Evolutionary conservation across 805 yeast genomes (phyloP), one percentile per base, ranked within the genome.

Genomic region (Isabelozyma gotoi): DNA sequence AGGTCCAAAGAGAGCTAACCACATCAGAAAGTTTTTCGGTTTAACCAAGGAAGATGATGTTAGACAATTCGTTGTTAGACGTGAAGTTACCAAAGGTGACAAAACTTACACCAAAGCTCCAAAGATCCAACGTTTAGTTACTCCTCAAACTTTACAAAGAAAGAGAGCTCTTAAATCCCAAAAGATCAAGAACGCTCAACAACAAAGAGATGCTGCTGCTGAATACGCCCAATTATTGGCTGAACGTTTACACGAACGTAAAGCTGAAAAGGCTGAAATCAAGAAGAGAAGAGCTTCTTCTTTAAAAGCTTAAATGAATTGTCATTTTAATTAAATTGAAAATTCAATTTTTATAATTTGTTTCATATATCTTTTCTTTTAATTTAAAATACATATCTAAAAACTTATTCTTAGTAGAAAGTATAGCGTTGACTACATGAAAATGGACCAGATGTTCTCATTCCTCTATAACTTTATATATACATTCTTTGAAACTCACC

Each of bases 1-100:
- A 72, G 99, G 99, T 71, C 99, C 99, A 79, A 94, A 94, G 96
- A 90, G 99, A 87, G 99, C 99, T 71, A 92, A 90, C 95, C 79
- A 92, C 92, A 94, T 94, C 78, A 91, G 98, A 87, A 92, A 94
- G 80, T 94, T 94, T 96, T 94, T 88, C 73, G 98, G 97, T 80
- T 86, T 89, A 67, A 72, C 95, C 78, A 87, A 88, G 81, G 96
- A 87, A 74, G 95, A 87, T 67, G 96, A 88, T 67, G 92, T 87
- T 58, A 83, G 88, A 73, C 75, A 76, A 48, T 94, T 82, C 77
- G 99, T 94, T 64, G 84, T 94, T 71, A 94, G 98, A 83, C 91
- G 99, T 81, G 97, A 92, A 76, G 85, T 94, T 62, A 85, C 85
- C 80, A 95, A 94, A 85, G 95, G 95, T 81, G 97, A 91, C 68